Evolutionary conservation across 106 monocot genomes (phyloP).

Genomic region (Dioscorea dumetorum): DNA sequence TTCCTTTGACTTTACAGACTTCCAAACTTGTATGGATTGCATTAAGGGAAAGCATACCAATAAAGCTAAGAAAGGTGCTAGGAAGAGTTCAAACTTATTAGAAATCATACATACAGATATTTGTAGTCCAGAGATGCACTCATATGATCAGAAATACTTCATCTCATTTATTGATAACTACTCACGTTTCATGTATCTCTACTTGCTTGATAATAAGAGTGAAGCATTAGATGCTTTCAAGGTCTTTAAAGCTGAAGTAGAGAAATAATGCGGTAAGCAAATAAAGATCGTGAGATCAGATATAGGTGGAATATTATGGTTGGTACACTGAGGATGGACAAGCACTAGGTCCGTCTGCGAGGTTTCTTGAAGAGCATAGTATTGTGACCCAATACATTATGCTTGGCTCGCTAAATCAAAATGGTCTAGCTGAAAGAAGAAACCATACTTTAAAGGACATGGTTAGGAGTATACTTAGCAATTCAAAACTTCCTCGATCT

Average conservation of each 20-base stretch:
- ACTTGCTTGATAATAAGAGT: conserved; percentile 1
- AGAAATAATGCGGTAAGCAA: background rate
- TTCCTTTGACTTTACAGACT: background rate
- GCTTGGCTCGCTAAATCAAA: background rate
- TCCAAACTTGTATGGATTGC: conserved; percentile 7
- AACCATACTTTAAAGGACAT: too few species aligned
- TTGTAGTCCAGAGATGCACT: too few species aligned
- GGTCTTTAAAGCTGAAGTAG: background rate
- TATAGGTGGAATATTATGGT: background rate
- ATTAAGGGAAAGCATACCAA: conserved; percentile 14
- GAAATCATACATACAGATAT: too few species aligned
- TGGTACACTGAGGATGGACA: background rate
- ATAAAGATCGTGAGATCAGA: background rate
- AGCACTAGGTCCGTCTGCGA: background rate
- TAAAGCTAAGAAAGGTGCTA: background rate
- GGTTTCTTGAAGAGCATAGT: background rate
- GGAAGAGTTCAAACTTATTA: too few species aligned
- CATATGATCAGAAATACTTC: too few species aligned
- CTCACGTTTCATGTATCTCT: conserved; percentile 1
- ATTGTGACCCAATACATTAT: background rate
- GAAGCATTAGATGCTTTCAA: background rate
- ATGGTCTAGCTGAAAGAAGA: background rate
- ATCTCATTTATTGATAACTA: background rate
- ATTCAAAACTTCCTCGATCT: too few species aligned
- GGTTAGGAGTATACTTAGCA: too few species aligned